These are phyloP conservation scores for Inosperma sp. DNA, from an alignment of 768 basidiomycete species.

Conservation along the genomic window DNA sequence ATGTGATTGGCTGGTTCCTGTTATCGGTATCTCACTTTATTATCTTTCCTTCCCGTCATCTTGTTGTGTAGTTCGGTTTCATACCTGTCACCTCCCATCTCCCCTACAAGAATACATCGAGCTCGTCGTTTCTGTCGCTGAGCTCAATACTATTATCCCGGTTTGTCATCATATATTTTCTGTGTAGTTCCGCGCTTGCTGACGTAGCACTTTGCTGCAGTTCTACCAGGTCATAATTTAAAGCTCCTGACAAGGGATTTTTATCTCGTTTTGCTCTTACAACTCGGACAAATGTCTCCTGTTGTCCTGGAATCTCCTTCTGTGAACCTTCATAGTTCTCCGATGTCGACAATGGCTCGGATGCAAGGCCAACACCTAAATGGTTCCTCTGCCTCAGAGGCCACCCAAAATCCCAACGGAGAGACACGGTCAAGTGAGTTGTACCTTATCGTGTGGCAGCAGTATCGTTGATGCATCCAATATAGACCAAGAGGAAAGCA, in stretches of 20 bases:
- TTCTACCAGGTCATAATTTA: not conserved
- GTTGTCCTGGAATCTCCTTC: constrained; percentile 54
- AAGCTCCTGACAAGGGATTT: not conserved
- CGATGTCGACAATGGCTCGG: constrained; percentile 41
- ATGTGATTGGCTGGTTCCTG: constrained; percentile 33
- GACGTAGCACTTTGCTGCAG: constrained; percentile 6
- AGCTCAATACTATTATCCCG: not conserved
- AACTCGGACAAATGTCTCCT: constrained; percentile 45
- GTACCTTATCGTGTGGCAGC: not conserved
- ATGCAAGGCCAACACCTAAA: constrained; percentile 41
- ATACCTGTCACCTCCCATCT: constrained; percentile 6
- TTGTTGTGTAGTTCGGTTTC: constrained; percentile 17
- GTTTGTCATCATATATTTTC: constrained; percentile 4
- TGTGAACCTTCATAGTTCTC: constrained; percentile 45
- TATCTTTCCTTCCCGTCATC: constrained; percentile 17
- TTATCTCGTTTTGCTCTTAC: constrained; percentile 6
- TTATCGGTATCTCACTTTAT: constrained; percentile 26
- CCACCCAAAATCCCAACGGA: constrained; percentile 18
- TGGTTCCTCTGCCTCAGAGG: constrained; percentile 17
- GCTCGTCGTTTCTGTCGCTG: constrained; percentile 16
- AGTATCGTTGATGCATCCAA: constrained; percentile 7
- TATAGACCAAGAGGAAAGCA: constrained; percentile 27
- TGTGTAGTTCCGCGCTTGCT: constrained; percentile 6
- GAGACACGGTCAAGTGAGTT: constrained; percentile 27
- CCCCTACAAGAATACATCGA: constrained; percentile 7